Conservation (phyloP, 2,329 filamentous ascomycete species). For the Pezicula carpinea region DNA sequence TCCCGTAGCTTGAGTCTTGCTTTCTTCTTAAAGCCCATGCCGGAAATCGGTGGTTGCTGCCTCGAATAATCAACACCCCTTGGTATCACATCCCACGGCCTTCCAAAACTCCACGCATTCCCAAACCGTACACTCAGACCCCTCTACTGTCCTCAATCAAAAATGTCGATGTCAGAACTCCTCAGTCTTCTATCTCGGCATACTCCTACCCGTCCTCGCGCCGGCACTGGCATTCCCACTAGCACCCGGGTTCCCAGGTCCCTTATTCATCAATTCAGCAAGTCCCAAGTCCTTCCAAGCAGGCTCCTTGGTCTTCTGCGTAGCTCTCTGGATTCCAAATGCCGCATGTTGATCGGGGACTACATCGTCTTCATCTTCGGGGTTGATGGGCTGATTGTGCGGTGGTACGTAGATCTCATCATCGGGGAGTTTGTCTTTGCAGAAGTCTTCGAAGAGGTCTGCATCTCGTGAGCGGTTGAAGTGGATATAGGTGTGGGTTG, state of each 20-base stretch:
- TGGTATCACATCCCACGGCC: no score
- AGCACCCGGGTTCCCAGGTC: constrained; percentile 33
- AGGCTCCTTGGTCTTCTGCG: constrained; percentile 64
- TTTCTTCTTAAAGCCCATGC: no score
- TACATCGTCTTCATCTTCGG: constrained; percentile 84
- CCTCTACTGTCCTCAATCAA: not conserved
- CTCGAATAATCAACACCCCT: no score
- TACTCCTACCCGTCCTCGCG: constrained; percentile 10
- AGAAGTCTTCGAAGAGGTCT: constrained; percentile 75
- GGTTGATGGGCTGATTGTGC: constrained; percentile 76
- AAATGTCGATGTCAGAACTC: not conserved
- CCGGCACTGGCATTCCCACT: constrained; percentile 1
- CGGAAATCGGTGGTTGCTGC: no score
- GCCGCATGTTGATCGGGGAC: constrained; percentile 85
- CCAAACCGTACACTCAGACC: no score
- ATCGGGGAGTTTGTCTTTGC: constrained; percentile 63
- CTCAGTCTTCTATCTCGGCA: constrained; percentile 13
- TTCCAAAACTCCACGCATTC: no score
- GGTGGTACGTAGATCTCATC: constrained; percentile 81
- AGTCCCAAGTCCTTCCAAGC: constrained; percentile 78
- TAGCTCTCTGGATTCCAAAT: constrained; percentile 79
- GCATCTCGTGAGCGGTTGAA: constrained; percentile 67
- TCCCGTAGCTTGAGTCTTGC: no score
- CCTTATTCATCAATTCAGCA: constrained; percentile 63
- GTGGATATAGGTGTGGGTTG: constrained; percentile 70